phyloP scores from a whole-genome alignment of 108 stramenopile genomes.

The Pseudonitzschia pungens region DNA sequence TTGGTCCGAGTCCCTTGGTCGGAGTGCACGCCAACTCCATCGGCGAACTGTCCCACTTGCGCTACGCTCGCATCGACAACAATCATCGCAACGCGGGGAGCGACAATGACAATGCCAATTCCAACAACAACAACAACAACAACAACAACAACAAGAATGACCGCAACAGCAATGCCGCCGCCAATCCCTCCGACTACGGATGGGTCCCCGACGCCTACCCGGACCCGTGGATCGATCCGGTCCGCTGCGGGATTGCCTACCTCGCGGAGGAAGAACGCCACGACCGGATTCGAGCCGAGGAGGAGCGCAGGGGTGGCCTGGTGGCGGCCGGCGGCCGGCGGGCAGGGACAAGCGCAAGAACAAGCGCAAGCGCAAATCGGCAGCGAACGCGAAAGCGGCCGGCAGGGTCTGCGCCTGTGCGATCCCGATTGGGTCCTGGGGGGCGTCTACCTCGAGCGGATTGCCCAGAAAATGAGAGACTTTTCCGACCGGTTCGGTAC shows the following conservation, averaged over 20 bases:
- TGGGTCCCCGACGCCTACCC: constrained; percentile 56
- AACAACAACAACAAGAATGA: background rate
- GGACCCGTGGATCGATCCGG: constrained; percentile 40
- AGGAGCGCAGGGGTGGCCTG: constrained; percentile 10
- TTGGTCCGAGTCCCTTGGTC: too few relatives aligned
- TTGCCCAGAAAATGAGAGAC: constrained; percentile 38
- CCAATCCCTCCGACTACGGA: constrained; percentile 43
- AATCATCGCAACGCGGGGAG: background rate
- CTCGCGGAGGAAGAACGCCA: constrained; percentile 14
- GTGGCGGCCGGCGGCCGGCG: too few relatives aligned
- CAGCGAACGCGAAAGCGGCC: background rate
- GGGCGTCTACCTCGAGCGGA: constrained; percentile 44
- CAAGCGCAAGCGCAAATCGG: too few relatives aligned
- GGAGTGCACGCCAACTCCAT: too few relatives aligned
- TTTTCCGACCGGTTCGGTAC: constrained; percentile 31
- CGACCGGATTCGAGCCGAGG: background rate
- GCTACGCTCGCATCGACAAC: background rate
- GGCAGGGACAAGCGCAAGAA: too few relatives aligned
- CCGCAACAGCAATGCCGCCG: background rate
- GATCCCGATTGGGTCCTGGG: constrained; percentile 71
- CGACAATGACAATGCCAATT: background rate
- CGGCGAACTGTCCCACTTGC: background rate
- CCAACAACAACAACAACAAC: background rate
- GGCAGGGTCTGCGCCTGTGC: constrained; percentile 32
- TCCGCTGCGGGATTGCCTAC: constrained; percentile 50